These are phyloP conservation scores for Xanthoconium purpureum DNA, from an alignment of 768 basidiomycete genomes.

Conservation along the genomic window DNA sequence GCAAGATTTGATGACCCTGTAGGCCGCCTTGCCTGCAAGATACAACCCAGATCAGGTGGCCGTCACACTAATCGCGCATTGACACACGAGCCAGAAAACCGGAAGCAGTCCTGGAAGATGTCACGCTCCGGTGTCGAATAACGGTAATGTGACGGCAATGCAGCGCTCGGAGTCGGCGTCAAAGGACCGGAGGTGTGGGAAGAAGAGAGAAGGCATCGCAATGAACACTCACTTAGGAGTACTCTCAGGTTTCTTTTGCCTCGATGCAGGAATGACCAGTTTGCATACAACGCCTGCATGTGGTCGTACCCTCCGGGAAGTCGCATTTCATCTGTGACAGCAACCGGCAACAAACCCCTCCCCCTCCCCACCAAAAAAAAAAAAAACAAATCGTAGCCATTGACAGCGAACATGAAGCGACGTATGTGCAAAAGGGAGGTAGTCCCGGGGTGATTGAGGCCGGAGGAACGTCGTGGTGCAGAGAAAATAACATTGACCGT, in stretches of 20 bases:
- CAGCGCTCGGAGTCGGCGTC: conserved; percentile 17
- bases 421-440: background rate
- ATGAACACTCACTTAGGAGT: conserved; percentile 73
- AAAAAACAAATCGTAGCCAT: conserved; percentile 7
- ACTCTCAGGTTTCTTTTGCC: conserved; percentile 72
- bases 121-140: conserved; percentile 24
- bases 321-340: conserved; percentile 77
- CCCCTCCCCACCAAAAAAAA: no score
- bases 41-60: conserved; percentile 10
- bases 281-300: conserved; percentile 74
- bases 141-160: conserved; percentile 23
- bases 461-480: conserved; percentile 8
- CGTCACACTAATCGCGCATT: conserved; percentile 12
- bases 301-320: conserved; percentile 66
- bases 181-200: background rate
- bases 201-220: conserved; percentile 12
- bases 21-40: conserved; percentile 7
- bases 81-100: conserved; percentile 9
- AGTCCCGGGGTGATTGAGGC: background rate
- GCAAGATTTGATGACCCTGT: conserved; percentile 1
- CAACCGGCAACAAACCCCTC: conserved; percentile 10
- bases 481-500: background rate
- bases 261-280: conserved; percentile 78
- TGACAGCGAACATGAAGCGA: conserved; percentile 3
- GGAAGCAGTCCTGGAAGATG: conserved; percentile 20